Percentiles rank a stretch among this genome's conserved stretches.
Conservation (phyloP, 352 stramenopile genomes). For the Phytophthora colocasiae region DNA sequence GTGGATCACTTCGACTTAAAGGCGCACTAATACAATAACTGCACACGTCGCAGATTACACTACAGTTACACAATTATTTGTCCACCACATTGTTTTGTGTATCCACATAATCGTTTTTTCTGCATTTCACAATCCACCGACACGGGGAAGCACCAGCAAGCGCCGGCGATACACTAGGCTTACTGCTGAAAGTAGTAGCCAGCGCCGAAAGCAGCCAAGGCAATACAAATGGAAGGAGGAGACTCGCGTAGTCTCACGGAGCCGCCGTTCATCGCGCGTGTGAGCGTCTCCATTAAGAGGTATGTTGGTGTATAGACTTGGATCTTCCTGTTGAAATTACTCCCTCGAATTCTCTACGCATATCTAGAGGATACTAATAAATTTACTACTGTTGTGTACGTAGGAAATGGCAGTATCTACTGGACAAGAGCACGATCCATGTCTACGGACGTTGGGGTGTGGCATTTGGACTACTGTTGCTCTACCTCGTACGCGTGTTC, state of each 20-base stretch:
- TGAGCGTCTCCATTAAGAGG: conserved; percentile 83
- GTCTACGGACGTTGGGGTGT: conserved; percentile 92
- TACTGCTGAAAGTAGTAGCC: not conserved
- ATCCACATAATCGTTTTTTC: conserved; percentile 15
- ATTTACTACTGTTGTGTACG: not conserved
- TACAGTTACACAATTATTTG: conserved; percentile 14
- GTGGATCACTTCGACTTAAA: conserved; percentile 51
- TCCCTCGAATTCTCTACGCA: too few relatives aligned
- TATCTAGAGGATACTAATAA: not conserved
- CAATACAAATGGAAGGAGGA: conserved; percentile 46
- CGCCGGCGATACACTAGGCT: conserved; percentile 1
- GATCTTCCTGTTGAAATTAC: conserved; percentile 11
- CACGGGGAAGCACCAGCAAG: conserved; percentile 33
- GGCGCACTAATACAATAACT: too few relatives aligned
- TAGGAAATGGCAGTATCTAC: conserved; percentile 96
- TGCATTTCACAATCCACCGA: conserved; percentile 24
- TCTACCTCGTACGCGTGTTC: conserved; percentile 96
- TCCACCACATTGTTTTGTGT: conserved; percentile 13
- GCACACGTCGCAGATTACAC: conserved; percentile 17
- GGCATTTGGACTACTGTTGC: conserved; percentile 82
- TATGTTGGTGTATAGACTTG: conserved; percentile 25
- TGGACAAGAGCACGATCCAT: conserved; percentile 99
- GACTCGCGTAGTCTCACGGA: conserved; percentile 76
- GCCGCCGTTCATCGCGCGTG: conserved; percentile 79
- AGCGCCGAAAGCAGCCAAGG: not conserved